These are phyloP conservation scores for Bolboschoenoplectus hybrid DNA, from an alignment of 202 grass and related monocot species.

Conservation along the genomic window DNA sequence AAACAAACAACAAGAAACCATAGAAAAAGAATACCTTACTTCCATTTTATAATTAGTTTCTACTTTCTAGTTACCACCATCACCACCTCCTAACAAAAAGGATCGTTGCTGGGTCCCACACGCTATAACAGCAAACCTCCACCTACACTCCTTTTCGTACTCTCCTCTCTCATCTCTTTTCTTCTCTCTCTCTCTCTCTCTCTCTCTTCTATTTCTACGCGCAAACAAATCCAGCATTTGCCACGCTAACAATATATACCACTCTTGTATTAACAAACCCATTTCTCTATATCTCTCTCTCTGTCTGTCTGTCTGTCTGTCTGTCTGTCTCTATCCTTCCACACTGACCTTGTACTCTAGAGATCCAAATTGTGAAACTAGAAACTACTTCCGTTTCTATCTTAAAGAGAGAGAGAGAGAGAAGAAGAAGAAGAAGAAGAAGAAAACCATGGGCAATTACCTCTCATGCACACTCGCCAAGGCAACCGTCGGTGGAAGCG, in stretches of 20 bases:
- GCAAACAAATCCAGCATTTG: conserved; percentile 32
- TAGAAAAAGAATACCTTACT: conserved; percentile 17
- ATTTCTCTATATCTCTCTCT: not conserved
- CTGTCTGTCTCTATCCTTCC: conserved; percentile 2
- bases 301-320: not conserved
- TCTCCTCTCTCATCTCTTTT: not conserved
- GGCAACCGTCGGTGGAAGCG: not conserved
- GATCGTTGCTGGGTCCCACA: conserved; percentile 28
- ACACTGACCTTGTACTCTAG: not conserved
- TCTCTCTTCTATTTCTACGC: conserved; percentile 16
- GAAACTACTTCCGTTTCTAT: not conserved
- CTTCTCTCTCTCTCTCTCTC: not conserved
- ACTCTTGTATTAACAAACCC: not conserved
- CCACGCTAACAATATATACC: conserved; percentile 20
- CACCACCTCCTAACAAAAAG: not conserved
- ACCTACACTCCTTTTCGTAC: conserved; percentile 25
- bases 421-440: not conserved
- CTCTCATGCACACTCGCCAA: conserved; percentile 59
- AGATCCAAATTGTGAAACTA: not conserved
- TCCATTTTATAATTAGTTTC: not conserved
- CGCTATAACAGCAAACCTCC: conserved; percentile 36
- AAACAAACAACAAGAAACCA: not conserved
- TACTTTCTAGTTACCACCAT: conserved; percentile 4
- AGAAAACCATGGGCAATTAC: conserved; percentile 71
- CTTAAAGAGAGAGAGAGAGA: not conserved